A percentile compares a stretch with the other conserved stretches of the same genome.
Conservation (phyloP, 2,329 filamentous ascomycete genomes). For the Ophiostoma sp. region DNA sequence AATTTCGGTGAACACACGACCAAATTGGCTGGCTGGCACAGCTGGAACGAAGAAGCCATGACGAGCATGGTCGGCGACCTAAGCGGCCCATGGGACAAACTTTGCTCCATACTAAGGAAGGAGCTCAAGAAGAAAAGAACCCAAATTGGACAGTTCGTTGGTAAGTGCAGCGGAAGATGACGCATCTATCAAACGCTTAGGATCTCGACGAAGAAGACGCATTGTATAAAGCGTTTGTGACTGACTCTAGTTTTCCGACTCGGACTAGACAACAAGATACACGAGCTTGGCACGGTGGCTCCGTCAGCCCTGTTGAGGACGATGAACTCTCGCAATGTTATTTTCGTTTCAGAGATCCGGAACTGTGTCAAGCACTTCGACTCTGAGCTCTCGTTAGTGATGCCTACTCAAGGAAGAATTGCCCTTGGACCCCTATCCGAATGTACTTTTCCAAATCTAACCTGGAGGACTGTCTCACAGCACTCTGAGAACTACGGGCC, state of each 20-base stretch:
- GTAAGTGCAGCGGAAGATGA: not conserved
- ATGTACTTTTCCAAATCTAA: too few relatives aligned
- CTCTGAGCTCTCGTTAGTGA: not conserved
- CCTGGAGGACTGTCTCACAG: not conserved
- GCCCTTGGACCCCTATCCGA: too few relatives aligned
- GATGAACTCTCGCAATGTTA: not conserved
- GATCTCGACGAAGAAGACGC: not conserved
- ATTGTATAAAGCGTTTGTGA: not conserved
- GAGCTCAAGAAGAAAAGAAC: too few relatives aligned
- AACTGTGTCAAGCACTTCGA: not conserved
- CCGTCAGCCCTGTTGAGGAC: not conserved
- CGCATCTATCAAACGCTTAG: too few relatives aligned
- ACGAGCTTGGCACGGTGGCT: not conserved
- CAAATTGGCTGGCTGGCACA: not conserved
- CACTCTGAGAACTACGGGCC: not conserved
- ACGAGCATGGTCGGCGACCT: not conserved
- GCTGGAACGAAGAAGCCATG: conserved; percentile 11
- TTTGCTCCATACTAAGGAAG: not conserved
- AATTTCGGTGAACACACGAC: not conserved
- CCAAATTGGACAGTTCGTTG: not conserved
- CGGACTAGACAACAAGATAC: not conserved
- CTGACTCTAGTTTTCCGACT: not conserved
- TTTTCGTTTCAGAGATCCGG: not conserved
- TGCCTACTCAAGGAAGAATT: too few relatives aligned
- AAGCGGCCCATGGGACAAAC: not conserved